These are phyloP conservation scores for sunflower (Helianthus annuus) DNA, from an alignment of 129 eudicot genomes.

Conservation along the genomic window HanXRQr2.0-SUNRISE NC_035444.2:7532321-7532820, in stretches of 20 bases:
- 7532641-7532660: slow-evolving; percentile 71
- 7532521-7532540: background rate
- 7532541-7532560: background rate
- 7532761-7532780: no score
- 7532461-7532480: slow-evolving; percentile 65
- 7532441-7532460: slow-evolving; percentile 74
- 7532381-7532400: background rate
- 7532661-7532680: slow-evolving; percentile 65
- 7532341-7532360: background rate
- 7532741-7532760: no score
- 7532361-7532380: background rate
- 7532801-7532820: no score
- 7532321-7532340: slow-evolving; percentile 73
- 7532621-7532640: slow-evolving; percentile 53
- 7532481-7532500: slow-evolving; percentile 65
- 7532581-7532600: slow-evolving; percentile 1
- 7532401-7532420: no score
- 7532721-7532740: no score
- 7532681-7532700: background rate
- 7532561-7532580: background rate
- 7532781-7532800: no score
- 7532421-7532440: slow-evolving; percentile 53
- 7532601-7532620: slow-evolving; percentile 72
- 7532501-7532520: slow-evolving; percentile 71
- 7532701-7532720: no score